Percentiles rank a stretch among this genome's conserved stretches.
Conservation (phyloP, 1,284 basidiomycete species). For the Phellopilus nigrolimitatus region DNA sequence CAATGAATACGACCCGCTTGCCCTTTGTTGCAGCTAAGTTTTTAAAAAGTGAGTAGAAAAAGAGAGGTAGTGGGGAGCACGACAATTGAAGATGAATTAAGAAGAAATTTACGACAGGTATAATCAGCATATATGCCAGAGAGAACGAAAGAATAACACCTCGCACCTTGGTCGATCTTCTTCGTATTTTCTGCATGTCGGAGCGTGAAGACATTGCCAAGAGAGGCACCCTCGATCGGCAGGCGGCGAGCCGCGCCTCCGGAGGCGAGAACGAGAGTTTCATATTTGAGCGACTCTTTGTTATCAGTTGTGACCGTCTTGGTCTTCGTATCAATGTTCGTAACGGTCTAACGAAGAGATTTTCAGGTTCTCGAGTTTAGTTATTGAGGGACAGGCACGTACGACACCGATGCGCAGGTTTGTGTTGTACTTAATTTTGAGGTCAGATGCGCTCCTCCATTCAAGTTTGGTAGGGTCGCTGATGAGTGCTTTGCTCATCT, state of each 20-base stretch:
- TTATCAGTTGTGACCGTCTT: conserved; percentile 61
- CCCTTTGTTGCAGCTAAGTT: conserved; percentile 56
- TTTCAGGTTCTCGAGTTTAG: conserved; percentile 4
- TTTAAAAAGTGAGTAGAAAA: too few species aligned
- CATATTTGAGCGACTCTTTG: conserved; percentile 60
- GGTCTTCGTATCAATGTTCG: conserved; percentile 55
- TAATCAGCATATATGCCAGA: background rate
- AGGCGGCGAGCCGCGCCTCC: conserved; percentile 67
- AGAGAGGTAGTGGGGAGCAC: conserved; percentile 4
- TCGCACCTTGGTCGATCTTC: conserved; percentile 66
- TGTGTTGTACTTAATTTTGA: conserved; percentile 79
- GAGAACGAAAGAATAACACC: conserved; percentile 1
- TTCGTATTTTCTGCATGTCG: conserved; percentile 71
- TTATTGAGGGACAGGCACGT: conserved; percentile 25
- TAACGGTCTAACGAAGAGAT: conserved; percentile 47
- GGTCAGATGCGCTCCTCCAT: conserved; percentile 67
- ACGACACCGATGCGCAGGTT: conserved; percentile 68
- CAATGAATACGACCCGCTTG: conserved; percentile 80
- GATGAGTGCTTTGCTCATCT: conserved; percentile 84
- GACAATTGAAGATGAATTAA: background rate
- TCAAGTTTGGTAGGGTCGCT: conserved; percentile 75
- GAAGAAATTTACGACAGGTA: conserved; percentile 5
- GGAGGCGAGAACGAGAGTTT: conserved; percentile 69
- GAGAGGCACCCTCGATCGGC: conserved; percentile 74
- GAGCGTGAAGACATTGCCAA: conserved; percentile 79